These are phyloP conservation scores for Wickerhamomyces xylosicus DNA, from an alignment of 805 yeast species.

Conservation along the genomic window DNA sequence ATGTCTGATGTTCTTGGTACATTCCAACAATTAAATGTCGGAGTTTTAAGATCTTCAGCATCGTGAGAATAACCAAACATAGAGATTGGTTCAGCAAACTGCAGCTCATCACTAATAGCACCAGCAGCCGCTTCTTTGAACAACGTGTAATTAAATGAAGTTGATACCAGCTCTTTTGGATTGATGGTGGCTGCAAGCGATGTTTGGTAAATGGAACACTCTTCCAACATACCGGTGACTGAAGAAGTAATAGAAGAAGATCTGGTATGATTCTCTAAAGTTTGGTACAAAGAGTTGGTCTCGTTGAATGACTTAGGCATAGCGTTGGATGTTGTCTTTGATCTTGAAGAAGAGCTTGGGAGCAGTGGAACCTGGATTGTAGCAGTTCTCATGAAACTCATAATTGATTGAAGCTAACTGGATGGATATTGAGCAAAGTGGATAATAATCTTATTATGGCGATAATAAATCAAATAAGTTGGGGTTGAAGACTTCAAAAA, in stretches of 20 bases:
- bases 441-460: too few relatives aligned
- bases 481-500: too few relatives aligned
- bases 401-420: too few relatives aligned
- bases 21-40: not conserved
- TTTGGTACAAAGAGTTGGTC: not conserved
- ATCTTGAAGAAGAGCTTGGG: not conserved
- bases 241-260: too few relatives aligned
- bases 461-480: too few relatives aligned
- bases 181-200: too few relatives aligned
- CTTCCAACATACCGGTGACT: too few relatives aligned
- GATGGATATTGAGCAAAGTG: too few relatives aligned
- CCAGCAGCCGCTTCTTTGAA: not conserved
- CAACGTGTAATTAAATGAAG: not conserved
- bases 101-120: not conserved
- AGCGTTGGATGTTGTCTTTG: too few relatives aligned
- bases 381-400: not conserved
- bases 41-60: not conserved
- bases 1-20: not conserved
- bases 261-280: too few relatives aligned
- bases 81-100: not conserved
- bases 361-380: not conserved
- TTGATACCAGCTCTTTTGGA: not conserved
- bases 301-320: not conserved
- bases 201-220: too few relatives aligned
- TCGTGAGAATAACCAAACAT: not conserved